These are phyloP conservation scores for Bruguiera parviflora DNA, from an alignment of 345 rosid species.

Conservation along the genomic window DNA sequence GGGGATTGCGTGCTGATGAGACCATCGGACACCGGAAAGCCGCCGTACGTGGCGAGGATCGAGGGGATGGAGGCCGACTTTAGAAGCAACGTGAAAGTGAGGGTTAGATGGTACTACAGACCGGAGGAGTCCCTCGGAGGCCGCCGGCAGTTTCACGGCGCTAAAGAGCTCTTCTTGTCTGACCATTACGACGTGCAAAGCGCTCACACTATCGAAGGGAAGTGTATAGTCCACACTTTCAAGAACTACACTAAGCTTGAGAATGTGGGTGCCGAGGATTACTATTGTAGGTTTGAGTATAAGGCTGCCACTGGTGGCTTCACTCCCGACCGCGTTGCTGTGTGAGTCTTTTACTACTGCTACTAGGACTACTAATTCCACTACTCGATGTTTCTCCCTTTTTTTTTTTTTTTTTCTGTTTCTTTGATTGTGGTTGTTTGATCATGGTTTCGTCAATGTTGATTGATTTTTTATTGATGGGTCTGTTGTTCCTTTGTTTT, in stretches of 20 bases:
- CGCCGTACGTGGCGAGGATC: slow-evolving; percentile 71
- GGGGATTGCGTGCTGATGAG: slow-evolving; percentile 89
- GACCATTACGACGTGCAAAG: slow-evolving; percentile 83
- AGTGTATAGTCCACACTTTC: slow-evolving; percentile 74
- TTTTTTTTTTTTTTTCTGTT: not conserved
- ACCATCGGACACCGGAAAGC: slow-evolving; percentile 66
- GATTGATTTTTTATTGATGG: not conserved
- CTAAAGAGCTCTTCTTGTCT: slow-evolving; percentile 80
- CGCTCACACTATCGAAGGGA: slow-evolving; percentile 79
- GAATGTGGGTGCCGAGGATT: slow-evolving; percentile 75
- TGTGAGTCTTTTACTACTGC: slow-evolving; percentile 48
- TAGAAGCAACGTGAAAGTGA: slow-evolving; percentile 66
- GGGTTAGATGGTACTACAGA: slow-evolving; percentile 78
- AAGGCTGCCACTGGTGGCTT: slow-evolving; percentile 83
- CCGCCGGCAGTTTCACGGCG: slow-evolving; percentile 85
- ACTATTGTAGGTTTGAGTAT: slow-evolving; percentile 77
- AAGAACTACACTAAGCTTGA: slow-evolving; percentile 75
- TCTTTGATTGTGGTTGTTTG: not conserved
- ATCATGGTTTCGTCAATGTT: not conserved
- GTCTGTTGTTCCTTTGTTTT: not conserved
- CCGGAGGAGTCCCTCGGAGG: slow-evolving; percentile 89
- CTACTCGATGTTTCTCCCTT: too few species aligned
- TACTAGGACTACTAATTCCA: too few species aligned
- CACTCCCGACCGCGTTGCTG: slow-evolving; percentile 81
- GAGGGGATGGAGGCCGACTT: slow-evolving; percentile 76